Conservation (phyloP, 1,139 yeast genomes). For the Suhomyces bokatorum region DNA sequence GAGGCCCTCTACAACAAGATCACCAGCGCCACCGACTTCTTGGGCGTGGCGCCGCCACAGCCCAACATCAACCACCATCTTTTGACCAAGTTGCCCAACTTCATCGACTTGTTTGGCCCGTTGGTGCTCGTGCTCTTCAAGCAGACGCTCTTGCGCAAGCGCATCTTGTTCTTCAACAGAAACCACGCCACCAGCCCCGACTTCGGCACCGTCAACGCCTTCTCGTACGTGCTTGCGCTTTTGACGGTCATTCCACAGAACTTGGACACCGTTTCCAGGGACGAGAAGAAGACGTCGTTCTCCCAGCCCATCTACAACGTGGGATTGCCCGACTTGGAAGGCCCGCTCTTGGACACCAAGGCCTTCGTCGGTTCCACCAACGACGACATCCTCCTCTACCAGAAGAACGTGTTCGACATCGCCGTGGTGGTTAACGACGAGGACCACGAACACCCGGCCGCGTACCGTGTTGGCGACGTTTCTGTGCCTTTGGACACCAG, state of each 20-base stretch:
- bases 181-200: slow-evolving; percentile 7
- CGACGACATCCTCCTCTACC: slow-evolving; percentile 66
- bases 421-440: slow-evolving; percentile 33
- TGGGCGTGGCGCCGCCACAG: slow-evolving; percentile 11
- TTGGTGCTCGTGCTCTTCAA: slow-evolving; percentile 71
- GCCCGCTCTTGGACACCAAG: slow-evolving; percentile 19
- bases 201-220: slow-evolving; percentile 21
- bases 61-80: slow-evolving; percentile 45
- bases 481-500: slow-evolving; percentile 12
- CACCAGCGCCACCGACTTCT: slow-evolving; percentile 1
- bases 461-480: slow-evolving; percentile 10
- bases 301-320: slow-evolving; percentile 62
- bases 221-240: slow-evolving; percentile 39
- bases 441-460: slow-evolving; percentile 14
- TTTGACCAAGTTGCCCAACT: slow-evolving; percentile 45
- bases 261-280: slow-evolving; percentile 20
- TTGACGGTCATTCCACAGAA: slow-evolving; percentile 41
- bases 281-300: slow-evolving; percentile 20
- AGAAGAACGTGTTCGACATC: slow-evolving; percentile 54
- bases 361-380: slow-evolving; percentile 68
- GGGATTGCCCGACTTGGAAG: slow-evolving; percentile 57
- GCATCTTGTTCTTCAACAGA: slow-evolving; percentile 56
- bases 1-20: slow-evolving; percentile 21
- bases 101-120: slow-evolving; percentile 66
- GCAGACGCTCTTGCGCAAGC: slow-evolving; percentile 60